Conservation (phyloP, 2,329 filamentous ascomycete species). For the Cadophora sp. region DNA sequence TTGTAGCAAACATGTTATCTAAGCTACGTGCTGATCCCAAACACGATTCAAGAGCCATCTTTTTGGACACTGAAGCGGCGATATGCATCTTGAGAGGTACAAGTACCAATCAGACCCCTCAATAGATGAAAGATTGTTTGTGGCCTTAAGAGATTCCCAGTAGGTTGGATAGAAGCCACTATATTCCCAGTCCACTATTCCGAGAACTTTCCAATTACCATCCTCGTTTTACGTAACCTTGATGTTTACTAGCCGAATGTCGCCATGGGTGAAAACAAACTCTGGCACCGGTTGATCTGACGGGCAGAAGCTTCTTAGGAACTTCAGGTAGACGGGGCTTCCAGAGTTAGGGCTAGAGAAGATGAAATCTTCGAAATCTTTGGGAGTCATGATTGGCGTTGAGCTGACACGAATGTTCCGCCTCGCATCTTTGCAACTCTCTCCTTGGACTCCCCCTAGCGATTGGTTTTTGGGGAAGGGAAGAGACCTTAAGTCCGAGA, state of each 20-base stretch:
- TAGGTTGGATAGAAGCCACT: slow-evolving; percentile 20
- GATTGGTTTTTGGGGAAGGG: neutral
- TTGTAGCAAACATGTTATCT: neutral
- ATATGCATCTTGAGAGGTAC: slow-evolving; percentile 2
- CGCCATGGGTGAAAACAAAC: slow-evolving; percentile 21
- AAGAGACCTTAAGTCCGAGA: neutral
- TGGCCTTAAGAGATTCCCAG: slow-evolving; percentile 11
- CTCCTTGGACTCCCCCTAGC: neutral
- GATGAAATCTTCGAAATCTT: neutral
- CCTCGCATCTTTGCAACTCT: neutral
- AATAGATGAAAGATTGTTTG: neutral
- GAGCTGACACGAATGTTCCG: neutral
- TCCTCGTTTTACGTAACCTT: slow-evolving; percentile 13
- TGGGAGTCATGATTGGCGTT: neutral
- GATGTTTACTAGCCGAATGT: slow-evolving; percentile 20
- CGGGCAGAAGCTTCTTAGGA: slow-evolving; percentile 3
- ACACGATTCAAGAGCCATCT: slow-evolving; percentile 19
- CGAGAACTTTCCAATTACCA: slow-evolving; percentile 12
- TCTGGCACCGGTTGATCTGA: slow-evolving; percentile 12
- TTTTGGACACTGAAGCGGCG: slow-evolving; percentile 10
- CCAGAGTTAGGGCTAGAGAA: neutral
- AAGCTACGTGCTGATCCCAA: slow-evolving; percentile 15
- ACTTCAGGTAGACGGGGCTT: slow-evolving; percentile 4
- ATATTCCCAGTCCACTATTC: slow-evolving; percentile 19
- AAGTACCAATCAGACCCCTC: neutral